Percentiles rank a stretch among this genome's conserved stretches.
Evolutionary conservation across 2,329 filamentous ascomycete species (phyloP).

Genomic region (Aspergillus hiratsukae): DNA sequence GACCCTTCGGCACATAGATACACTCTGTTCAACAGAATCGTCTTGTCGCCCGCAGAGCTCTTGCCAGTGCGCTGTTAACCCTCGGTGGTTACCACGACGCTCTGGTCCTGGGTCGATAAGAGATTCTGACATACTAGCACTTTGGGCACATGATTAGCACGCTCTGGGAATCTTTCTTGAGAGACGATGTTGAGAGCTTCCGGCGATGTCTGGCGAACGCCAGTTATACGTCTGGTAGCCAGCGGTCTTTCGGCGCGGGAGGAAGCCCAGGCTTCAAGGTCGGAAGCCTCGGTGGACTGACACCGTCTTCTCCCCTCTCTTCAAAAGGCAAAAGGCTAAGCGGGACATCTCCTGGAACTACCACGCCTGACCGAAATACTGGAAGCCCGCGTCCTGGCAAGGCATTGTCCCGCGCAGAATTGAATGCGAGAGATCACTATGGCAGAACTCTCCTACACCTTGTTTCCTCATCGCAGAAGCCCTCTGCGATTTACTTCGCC

Average conservation of each 20-base stretch:
- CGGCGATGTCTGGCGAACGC: conserved; percentile 77
- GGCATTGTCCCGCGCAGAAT: conserved; percentile 57
- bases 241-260: conserved; percentile 24
- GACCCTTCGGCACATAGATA: conserved; percentile 8
- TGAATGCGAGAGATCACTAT: conserved; percentile 78
- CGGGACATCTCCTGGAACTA: conserved; percentile 44
- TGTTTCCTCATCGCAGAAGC: conserved; percentile 69
- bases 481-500: conserved; percentile 69
- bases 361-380: conserved; percentile 39
- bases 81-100: conserved; percentile 85
- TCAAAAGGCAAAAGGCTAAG: conserved; percentile 47
- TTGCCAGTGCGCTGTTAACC: conserved; percentile 77
- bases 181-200: conserved; percentile 97
- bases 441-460: conserved; percentile 83
- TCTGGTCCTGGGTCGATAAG: conserved; percentile 56
- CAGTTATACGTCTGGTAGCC: conserved; percentile 46
- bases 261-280: conserved; percentile 21
- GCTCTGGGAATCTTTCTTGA: conserved; percentile 94
- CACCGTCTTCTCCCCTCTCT: conserved; percentile 28
- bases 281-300: conserved; percentile 27
- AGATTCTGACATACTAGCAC: conserved; percentile 31
- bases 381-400: conserved; percentile 17
- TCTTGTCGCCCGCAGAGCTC: conserved; percentile 43
- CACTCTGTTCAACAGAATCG: conserved; percentile 17
- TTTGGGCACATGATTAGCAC: conserved; percentile 80